Percentiles rank a stretch among this genome's conserved stretches.
phyloP scores from a whole-genome alignment of 2,329 filamentous ascomycete genomes.

The Venturia carpophila region DNA sequence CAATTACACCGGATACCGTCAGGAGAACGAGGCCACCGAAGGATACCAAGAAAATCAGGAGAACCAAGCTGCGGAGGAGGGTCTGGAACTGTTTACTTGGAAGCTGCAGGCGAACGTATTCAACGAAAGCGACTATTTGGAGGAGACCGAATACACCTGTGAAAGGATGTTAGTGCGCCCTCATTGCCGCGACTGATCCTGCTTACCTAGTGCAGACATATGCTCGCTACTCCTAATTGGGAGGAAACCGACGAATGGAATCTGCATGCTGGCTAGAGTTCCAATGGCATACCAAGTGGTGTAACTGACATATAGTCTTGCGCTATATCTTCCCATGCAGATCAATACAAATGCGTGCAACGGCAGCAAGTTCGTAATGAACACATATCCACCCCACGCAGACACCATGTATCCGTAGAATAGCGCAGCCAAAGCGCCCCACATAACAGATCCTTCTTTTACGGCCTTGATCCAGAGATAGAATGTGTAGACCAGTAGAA shows the following conservation, averaged over 20 bases:
- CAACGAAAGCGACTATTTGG: conserved; percentile 85
- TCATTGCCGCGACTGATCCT: neutral
- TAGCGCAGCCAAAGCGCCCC: conserved; percentile 86
- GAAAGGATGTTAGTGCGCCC: conserved; percentile 33
- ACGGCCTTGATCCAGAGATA: conserved; percentile 98
- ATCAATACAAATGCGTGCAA: conserved; percentile 90
- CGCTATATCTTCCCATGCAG: conserved; percentile 94
- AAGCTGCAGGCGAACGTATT: conserved; percentile 81
- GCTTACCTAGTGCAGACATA: conserved; percentile 68
- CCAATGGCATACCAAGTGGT: conserved; percentile 97
- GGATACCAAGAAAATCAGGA: conserved; percentile 64
- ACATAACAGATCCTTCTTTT: conserved; percentile 92
- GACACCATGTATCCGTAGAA: conserved; percentile 99
- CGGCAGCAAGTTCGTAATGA: conserved; percentile 95
- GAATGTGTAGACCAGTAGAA: conserved; percentile 96
- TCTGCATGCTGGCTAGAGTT: conserved; percentile 96
- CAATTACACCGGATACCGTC: conserved; percentile 83
- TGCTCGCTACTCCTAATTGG: conserved; percentile 96
- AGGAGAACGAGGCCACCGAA: conserved; percentile 70
- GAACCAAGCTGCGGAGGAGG: conserved; percentile 68
- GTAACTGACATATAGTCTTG: conserved; percentile 89
- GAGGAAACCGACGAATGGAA: conserved; percentile 96
- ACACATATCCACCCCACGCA: conserved; percentile 98
- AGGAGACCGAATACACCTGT: conserved; percentile 84
- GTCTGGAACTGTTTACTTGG: conserved; percentile 91